Conservation (phyloP, 139 green algal species). For the Eudorina sp. region DNA sequence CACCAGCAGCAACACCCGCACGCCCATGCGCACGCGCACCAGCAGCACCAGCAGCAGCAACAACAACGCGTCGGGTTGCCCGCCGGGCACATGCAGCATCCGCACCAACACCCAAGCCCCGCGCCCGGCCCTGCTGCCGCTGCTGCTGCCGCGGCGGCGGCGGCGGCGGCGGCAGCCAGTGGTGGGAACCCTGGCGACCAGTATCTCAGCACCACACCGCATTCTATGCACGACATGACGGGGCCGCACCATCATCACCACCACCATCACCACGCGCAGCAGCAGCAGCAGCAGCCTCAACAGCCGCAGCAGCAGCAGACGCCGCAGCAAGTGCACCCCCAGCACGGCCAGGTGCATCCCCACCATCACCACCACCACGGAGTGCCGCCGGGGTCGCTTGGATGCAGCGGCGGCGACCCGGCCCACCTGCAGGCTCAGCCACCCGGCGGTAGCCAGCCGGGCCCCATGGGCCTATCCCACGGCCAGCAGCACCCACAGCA, state of each 20-base stretch:
- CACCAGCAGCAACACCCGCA: conserved; percentile 1
- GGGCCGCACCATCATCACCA: background rate
- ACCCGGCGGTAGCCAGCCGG: background rate
- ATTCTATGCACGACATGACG: conserved; percentile 3
- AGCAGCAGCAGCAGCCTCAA: background rate
- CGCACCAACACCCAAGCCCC: background rate
- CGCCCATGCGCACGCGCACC: background rate
- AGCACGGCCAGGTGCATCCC: background rate
- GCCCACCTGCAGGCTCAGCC: background rate
- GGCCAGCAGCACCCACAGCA: conserved; percentile 1
- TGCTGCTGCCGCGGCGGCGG: background rate
- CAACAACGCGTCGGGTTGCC: background rate
- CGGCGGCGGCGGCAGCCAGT: background rate
- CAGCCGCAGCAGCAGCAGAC: conserved; percentile 15
- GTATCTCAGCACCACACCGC: background rate
- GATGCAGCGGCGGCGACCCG: background rate
- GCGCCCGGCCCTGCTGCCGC: background rate
- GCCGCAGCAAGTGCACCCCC: background rate
- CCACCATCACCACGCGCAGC: background rate
- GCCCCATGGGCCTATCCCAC: background rate
- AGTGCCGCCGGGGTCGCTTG: background rate
- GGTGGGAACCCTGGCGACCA: background rate
- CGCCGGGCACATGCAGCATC: background rate
- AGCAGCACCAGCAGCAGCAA: background rate
- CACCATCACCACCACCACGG: conserved; percentile 1